phyloP scores from a whole-genome alignment of 352 stramenopile species.

The Phytophthora syringae region DNA sequence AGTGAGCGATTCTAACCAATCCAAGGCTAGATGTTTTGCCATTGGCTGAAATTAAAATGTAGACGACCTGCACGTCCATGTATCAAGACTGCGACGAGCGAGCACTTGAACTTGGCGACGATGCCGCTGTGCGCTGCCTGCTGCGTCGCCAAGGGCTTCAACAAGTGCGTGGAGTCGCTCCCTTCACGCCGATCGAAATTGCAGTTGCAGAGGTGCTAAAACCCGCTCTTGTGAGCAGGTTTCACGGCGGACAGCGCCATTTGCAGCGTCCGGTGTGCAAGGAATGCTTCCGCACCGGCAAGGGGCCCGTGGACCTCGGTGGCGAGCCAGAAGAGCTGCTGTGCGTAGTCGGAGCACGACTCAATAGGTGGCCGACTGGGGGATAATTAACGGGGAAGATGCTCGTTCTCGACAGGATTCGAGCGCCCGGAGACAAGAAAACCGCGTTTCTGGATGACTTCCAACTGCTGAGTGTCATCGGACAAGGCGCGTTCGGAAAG shows the following conservation, averaged over 20 bases:
- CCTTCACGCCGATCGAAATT: background rate
- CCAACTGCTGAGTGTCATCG: constrained; percentile 97
- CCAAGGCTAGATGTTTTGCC: accelerated
- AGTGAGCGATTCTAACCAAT: constrained; percentile 30
- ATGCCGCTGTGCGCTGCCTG: constrained; percentile 84
- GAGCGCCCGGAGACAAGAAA: constrained; percentile 40
- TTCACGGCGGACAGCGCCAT: constrained; percentile 62
- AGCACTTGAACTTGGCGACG: constrained; percentile 23
- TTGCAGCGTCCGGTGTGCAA: constrained; percentile 70
- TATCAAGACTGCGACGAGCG: background rate
- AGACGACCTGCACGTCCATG: constrained; percentile 14
- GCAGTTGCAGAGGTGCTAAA: background rate
- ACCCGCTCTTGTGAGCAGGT: constrained; percentile 40
- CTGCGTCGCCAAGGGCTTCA: constrained; percentile 75
- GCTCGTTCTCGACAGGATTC: constrained; percentile 24
- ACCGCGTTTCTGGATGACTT: constrained; percentile 94
- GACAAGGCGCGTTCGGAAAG: constrained; percentile 82
- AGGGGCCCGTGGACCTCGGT: constrained; percentile 38
- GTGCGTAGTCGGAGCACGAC: constrained; percentile 1
- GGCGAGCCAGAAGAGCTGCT: constrained; percentile 37
- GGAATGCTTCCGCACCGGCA: constrained; percentile 71
- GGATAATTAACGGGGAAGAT: background rate
- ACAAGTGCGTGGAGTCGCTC: constrained; percentile 52
- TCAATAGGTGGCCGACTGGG: background rate
- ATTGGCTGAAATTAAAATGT: constrained; percentile 40